Evolutionary conservation across 225 moss, liverwort and hornwort genomes (phyloP), one percentile per base, ranked within the genome.

Genomic region (Physcomitrium patens): DNA sequence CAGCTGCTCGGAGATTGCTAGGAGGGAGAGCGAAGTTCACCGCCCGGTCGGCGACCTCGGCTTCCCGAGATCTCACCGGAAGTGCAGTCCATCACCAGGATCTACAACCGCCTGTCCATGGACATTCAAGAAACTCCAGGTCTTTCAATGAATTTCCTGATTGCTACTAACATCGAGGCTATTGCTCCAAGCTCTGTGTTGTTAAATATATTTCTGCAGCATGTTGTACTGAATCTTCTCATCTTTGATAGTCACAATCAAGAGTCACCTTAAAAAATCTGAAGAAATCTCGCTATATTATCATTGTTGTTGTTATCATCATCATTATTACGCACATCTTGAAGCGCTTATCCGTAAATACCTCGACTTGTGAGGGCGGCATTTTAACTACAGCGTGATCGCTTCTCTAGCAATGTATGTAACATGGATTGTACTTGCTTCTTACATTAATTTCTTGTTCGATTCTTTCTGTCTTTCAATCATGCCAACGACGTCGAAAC

Each of bases 1-100:
- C 71, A 52, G 71, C 72, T 58, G 42, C 28, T 68, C 86, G 86
- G 31, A 41, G 65, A 55, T 26, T 77, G 26, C 42, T 67, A 5
- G 75, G 74, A 43, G 63, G 45, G 3, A 68, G 84, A 58, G 62
- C 77, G 49, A 77, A 48, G 63, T 27, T 75, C 22, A 41, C 60
- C 48, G 19, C 74, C 24, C 80, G 80, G 9, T 16, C 65, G 37
- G 44, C 78, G 1, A 24, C 64, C 17, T 18, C 80, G 14, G 55
- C 72, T 10, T 27, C 80, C 43, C 77, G 67, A 57, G 58, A 74
- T 8, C 28, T 69, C 37, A 53, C 58, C 2, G 48, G 57, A 18
- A 52, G n/a, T 12, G 4, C 46, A 23, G 37, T 60, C 0, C 43
- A 22, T 26, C 43, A 44, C 58, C 62, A 9, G 17, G 60, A 78